Evolutionary conservation across 2,329 filamentous ascomycete species (phyloP).

Genomic region (Fusarium sp.): DNA sequence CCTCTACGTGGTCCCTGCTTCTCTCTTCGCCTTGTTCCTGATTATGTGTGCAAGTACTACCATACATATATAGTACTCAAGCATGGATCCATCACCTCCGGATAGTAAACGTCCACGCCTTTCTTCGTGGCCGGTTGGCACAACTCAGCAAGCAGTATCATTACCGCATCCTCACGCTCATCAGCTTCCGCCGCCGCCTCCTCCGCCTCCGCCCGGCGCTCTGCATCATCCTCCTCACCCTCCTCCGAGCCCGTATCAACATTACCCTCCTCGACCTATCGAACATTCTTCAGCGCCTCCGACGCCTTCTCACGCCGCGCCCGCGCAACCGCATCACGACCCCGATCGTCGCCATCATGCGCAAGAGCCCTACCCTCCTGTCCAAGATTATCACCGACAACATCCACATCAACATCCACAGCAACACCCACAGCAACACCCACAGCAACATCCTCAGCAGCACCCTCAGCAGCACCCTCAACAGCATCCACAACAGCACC

Average conservation of each 20-base stretch:
- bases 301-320: constrained; percentile 48
- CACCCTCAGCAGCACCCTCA: constrained; percentile 43
- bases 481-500: constrained; percentile 50
- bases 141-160: constrained; percentile 62
- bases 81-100: constrained; percentile 71
- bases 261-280: constrained; percentile 53
- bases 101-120: constrained; percentile 72
- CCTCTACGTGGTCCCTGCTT: constrained; percentile 56
- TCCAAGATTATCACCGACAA: constrained; percentile 65
- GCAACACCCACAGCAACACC: constrained; percentile 49
- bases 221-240: constrained; percentile 48
- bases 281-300: constrained; percentile 52
- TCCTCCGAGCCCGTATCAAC: constrained; percentile 56
- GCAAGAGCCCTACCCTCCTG: constrained; percentile 65
- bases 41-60: constrained; percentile 54
- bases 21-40: constrained; percentile 52
- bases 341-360: constrained; percentile 69
- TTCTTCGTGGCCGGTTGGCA: constrained; percentile 62
- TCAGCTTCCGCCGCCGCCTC: constrained; percentile 50
- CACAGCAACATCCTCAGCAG: constrained; percentile 42
- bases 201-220: constrained; percentile 45
- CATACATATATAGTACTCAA: constrained; percentile 58
- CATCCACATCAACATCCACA: constrained; percentile 41
- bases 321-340: constrained; percentile 55
- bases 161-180: constrained; percentile 56